Evolutionary conservation across 2,329 filamentous ascomycete genomes (phyloP).

Genomic region (Phoma herbarum): DNA sequence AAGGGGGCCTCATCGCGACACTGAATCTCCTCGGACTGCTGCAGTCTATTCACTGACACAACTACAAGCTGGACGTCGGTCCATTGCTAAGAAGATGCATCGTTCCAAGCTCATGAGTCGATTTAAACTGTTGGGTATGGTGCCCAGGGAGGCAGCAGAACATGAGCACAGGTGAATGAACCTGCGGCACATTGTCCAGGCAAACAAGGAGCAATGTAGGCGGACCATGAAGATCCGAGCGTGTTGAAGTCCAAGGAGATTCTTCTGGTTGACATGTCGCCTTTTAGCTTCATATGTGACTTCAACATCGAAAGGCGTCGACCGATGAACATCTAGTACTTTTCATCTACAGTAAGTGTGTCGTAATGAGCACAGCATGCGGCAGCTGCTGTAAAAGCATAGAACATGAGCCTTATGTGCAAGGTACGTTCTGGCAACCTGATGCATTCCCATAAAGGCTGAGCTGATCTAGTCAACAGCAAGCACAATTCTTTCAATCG

Average conservation of each 20-base stretch:
- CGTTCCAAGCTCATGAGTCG: not conserved
- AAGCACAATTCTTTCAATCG: not conserved
- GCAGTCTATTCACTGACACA: not conserved
- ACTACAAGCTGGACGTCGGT: not conserved
- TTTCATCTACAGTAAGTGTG: not conserved
- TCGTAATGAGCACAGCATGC: not conserved
- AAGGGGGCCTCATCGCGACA: slow-evolving; percentile 14
- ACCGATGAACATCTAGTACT: not conserved
- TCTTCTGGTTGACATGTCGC: not conserved
- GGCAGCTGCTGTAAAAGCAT: not conserved
- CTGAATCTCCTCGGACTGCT: not conserved
- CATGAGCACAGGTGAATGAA: not conserved
- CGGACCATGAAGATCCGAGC: not conserved
- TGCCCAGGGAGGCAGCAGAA: not conserved
- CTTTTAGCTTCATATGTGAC: not conserved
- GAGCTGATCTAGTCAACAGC: slow-evolving; percentile 6
- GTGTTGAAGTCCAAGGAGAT: not conserved
- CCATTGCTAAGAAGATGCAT: not conserved
- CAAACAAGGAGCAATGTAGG: not conserved
- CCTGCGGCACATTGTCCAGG: not conserved
- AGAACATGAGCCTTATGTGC: not conserved
- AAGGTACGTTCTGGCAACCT: not conserved
- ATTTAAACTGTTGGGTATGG: not conserved
- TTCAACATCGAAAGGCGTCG: not conserved
- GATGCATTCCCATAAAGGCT: not conserved